These are phyloP conservation scores for Populus tremula DNA, from an alignment of 345 rosid genomes.

Conservation along the genomic window DNA sequence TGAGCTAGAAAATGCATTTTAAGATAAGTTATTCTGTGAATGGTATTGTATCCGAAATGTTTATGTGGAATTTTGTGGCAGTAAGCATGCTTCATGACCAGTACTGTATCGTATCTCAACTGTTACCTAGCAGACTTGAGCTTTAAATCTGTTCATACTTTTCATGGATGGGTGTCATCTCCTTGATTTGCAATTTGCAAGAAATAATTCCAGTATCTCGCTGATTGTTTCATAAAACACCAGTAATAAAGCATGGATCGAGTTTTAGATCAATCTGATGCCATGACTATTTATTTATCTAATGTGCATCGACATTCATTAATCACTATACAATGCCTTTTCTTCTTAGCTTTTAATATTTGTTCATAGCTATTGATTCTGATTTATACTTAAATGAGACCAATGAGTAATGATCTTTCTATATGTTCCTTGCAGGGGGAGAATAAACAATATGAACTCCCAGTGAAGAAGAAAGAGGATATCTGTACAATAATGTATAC, in stretches of 20 bases:
- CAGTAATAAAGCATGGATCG: neutral
- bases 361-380: neutral
- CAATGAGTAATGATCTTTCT: constrained; percentile 1
- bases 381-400: neutral
- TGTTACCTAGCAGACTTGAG: neutral
- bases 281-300: neutral
- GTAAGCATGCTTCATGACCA: neutral
- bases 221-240: neutral
- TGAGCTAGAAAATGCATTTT: neutral
- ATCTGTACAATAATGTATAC: constrained; percentile 97
- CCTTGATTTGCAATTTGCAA: constrained; percentile 8
- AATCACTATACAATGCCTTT: neutral
- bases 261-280: neutral
- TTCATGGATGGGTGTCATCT: neutral
- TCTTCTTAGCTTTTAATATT: neutral
- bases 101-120: neutral
- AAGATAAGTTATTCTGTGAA: neutral
- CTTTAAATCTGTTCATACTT: neutral
- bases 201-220: neutral
- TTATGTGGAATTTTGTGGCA: neutral
- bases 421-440: constrained; percentile 53
- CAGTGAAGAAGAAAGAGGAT: constrained; percentile 69
- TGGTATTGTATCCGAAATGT: neutral
- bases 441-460: constrained; percentile 65
- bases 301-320: neutral